Percentiles rank a stretch among this genome's conserved stretches.
phyloP scores from a whole-genome alignment of 768 basidiomycete species.

The Mycena vulgaris region DNA sequence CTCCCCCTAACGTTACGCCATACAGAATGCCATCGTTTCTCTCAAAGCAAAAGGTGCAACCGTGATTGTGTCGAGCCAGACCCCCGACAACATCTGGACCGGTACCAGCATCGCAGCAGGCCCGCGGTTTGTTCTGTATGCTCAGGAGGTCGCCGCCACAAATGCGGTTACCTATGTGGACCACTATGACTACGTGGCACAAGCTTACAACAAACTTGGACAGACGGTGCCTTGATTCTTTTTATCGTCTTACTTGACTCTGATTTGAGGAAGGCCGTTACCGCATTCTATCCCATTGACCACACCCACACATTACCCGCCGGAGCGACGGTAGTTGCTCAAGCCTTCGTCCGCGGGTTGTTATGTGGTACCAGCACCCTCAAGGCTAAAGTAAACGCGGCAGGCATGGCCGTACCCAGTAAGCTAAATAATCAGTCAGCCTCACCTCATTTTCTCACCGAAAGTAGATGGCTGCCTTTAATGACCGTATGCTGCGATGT shows the following conservation, averaged over 20 bases:
- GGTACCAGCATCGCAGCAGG: constrained; percentile 53
- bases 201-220: constrained; percentile 58
- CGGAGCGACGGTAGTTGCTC: constrained; percentile 63
- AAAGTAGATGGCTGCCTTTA: constrained; percentile 41
- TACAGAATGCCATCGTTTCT: constrained; percentile 31
- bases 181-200: constrained; percentile 62
- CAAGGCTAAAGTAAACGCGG: constrained; percentile 52
- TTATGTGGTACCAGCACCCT: constrained; percentile 56
- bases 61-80: constrained; percentile 64
- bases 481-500: background rate
- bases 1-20: background rate
- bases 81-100: constrained; percentile 62
- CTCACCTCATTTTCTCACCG: background rate
- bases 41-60: constrained; percentile 63
- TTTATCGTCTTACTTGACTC: constrained; percentile 20
- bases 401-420: constrained; percentile 56
- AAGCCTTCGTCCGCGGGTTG: constrained; percentile 64
- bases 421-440: constrained; percentile 28
- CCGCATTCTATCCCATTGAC: constrained; percentile 61
- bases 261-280: constrained; percentile 28
- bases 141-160: constrained; percentile 50
- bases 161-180: constrained; percentile 60
- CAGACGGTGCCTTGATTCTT: constrained; percentile 39
- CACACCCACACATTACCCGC: constrained; percentile 62
- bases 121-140: constrained; percentile 63